These are phyloP conservation scores for Ceriops tagal DNA, from an alignment of 345 rosid genomes.

Conservation along the genomic window DNA sequence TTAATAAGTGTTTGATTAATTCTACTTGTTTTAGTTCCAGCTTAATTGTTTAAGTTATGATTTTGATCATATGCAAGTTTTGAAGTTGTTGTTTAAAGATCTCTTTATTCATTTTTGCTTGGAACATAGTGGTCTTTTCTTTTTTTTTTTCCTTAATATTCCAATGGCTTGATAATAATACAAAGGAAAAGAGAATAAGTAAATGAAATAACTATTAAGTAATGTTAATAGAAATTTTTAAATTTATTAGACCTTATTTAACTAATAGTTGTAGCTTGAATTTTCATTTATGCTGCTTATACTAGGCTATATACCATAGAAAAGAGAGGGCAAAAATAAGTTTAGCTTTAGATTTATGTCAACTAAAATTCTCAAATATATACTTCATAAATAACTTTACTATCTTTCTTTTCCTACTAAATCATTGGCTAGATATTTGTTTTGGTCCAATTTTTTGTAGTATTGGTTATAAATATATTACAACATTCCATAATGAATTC, in stretches of 20 bases:
- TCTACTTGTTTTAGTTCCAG: not conserved
- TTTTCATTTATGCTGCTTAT: too few relatives aligned
- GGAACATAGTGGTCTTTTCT: not conserved
- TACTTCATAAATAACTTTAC: too few relatives aligned
- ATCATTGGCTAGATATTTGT: too few relatives aligned
- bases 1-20: not conserved
- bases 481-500: not conserved
- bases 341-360: too few relatives aligned
- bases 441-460: too few relatives aligned
- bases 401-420: too few relatives aligned
- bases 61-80: not conserved
- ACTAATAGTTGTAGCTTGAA: too few relatives aligned
- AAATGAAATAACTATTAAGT: not conserved
- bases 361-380: too few relatives aligned
- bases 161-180: not conserved
- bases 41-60: conserved; percentile 2
- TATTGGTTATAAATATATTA: not conserved
- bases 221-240: not conserved
- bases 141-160: not conserved
- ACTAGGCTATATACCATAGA: too few relatives aligned
- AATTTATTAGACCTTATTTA: too few relatives aligned
- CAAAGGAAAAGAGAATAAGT: not conserved
- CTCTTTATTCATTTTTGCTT: not conserved
- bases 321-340: too few relatives aligned
- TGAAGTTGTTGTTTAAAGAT: not conserved